Base-by-base conservation (phyloP, 1,284 basidiomycete species). In the Apiotrichum laibachii region DNA sequence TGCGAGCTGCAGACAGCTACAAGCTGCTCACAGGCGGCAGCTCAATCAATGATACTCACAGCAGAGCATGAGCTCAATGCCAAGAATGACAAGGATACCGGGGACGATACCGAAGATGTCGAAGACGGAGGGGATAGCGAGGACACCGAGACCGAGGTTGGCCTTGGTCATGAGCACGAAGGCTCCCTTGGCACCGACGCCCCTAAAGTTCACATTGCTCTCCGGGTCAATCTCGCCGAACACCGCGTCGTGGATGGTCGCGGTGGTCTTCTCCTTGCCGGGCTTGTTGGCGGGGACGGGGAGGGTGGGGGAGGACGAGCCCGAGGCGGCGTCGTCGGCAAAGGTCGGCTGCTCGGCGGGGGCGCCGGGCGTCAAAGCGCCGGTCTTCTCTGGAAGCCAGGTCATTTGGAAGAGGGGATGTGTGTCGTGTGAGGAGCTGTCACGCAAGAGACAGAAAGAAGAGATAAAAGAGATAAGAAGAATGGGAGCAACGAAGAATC, bases 81-180 rank as follows among this genome's bases (percentile, higher is more conserved):
- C 61, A 12, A 73, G 19, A 31, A 76, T 57, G 50, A 68, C 45
- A 19, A 74, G 53, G 37, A 70, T 56, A 13, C 73, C 73, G 1
- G 73, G 72, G 3, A 71, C 69, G 26, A 67, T 62, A 7, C 72
- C 71, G 31, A 70, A 60, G 0, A 66, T 63, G 40, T 65, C 39
- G 19, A 75, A 64, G 3, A 73, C 69, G 9, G 65, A 47, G 5
- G 72, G 72, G 48, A 73, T 70, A 4, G 66, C 64, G 18, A 72
- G 58, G 0, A 73, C 69, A 49, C 71, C 72, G 19, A 73, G 60
- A 21, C 69, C 72, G 42, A 75, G 67, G 60, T 71, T 69, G 18
- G 67, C 63, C 59, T 68, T 61, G 39, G 70, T 63, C 57, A 63
- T 63, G 39, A 72, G 62, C 12, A 67, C 66, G 33, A 63, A 62